Conservation (phyloP, 768 basidiomycete genomes). For the Calocybe indica region DNA sequence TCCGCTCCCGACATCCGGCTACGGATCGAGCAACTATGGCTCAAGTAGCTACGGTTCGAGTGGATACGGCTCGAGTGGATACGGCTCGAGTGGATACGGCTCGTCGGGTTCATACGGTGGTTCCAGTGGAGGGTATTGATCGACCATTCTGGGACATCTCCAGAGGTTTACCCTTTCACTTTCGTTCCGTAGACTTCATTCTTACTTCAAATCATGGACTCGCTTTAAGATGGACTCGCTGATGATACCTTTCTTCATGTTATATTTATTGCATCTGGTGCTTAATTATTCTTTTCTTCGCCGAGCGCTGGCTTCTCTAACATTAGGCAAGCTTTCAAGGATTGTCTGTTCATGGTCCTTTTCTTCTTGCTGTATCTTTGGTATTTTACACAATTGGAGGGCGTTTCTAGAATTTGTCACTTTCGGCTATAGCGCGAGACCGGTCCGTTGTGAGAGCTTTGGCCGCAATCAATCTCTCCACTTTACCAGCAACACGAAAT, state of each 20-base stretch:
- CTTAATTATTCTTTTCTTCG: constrained; percentile 34
- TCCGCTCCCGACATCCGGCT: constrained; percentile 16
- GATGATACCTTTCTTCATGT: constrained; percentile 31
- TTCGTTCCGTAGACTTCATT: constrained; percentile 26
- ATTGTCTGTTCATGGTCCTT: constrained; percentile 19
- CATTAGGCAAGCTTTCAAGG: constrained; percentile 7
- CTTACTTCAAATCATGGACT: constrained; percentile 14
- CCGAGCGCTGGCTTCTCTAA: constrained; percentile 10
- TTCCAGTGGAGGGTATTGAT: no score
- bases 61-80: constrained; percentile 20
- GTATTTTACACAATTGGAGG: no score
- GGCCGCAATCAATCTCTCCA: no score
- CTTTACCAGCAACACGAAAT: no score
- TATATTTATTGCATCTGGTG: constrained; percentile 26
- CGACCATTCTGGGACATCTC: no score
- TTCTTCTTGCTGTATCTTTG: no score
- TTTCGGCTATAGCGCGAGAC: no score
- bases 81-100: constrained; percentile 20
- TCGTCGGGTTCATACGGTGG: constrained; percentile 2
- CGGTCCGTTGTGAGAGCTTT: no score
- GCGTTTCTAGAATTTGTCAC: no score
- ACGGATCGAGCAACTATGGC: constrained; percentile 5
- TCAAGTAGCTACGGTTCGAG: constrained; percentile 14
- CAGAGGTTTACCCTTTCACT: constrained; percentile 17
- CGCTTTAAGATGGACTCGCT: constrained; percentile 20